phyloP scores from a whole-genome alignment of 2,329 filamentous ascomycete species.

The Pyrenophora graminea region DNA sequence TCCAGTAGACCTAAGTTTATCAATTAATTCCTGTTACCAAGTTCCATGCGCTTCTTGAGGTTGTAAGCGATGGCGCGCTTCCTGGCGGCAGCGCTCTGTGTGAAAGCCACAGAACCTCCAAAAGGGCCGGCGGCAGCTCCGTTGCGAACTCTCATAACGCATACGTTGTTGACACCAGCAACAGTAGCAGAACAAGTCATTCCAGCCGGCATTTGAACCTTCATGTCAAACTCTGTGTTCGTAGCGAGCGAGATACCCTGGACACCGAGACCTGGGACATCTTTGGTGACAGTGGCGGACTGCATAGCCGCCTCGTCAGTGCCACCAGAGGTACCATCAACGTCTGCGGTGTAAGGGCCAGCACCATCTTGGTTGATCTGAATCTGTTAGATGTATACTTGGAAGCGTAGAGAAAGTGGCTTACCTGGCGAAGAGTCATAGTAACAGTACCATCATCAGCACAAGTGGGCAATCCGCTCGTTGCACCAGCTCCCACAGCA shows the following conservation, averaged over 20 bases:
- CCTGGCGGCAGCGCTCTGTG: conserved; percentile 60
- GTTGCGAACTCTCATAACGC: conserved; percentile 68
- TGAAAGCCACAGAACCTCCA: conserved; percentile 69
- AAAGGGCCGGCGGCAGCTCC: conserved; percentile 66
- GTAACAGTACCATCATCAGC: conserved; percentile 63
- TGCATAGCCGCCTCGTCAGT: conserved; percentile 65
- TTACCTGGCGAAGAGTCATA: conserved; percentile 65
- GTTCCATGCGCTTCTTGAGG: conserved; percentile 46
- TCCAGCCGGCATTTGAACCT: conserved; percentile 67
- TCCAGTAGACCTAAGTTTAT: neutral
- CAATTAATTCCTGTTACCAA: conserved; percentile 30
- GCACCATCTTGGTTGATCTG: conserved; percentile 70
- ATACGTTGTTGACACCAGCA: conserved; percentile 64
- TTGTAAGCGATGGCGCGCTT: conserved; percentile 66
- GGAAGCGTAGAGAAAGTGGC: neutral
- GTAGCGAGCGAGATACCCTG: conserved; percentile 62
- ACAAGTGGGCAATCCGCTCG: conserved; percentile 62
- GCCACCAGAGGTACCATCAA: conserved; percentile 68
- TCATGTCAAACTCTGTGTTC: conserved; percentile 66
- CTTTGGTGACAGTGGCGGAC: conserved; percentile 60
- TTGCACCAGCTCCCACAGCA: conserved; percentile 59
- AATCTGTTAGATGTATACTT: neutral
- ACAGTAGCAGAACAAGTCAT: conserved; percentile 68
- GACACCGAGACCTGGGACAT: conserved; percentile 64
- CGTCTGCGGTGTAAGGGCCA: conserved; percentile 63